phyloP scores from a whole-genome alignment of 2,329 filamentous ascomycete genomes.

The Alternaria incomplexa region DNA sequence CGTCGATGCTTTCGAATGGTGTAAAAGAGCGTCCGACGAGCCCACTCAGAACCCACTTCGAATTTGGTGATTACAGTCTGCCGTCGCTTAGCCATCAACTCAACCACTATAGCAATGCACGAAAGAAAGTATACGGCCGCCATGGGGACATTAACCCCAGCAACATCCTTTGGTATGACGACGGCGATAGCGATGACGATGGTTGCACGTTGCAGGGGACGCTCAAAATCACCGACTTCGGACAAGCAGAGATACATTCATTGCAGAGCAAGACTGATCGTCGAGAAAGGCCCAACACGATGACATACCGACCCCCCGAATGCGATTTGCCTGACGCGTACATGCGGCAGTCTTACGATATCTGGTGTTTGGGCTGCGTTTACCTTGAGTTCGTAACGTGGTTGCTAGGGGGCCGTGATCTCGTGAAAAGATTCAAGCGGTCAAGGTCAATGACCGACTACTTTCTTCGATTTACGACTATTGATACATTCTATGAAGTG shows the following conservation, averaged over 20 bases:
- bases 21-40: neutral
- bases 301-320: constrained; percentile 22
- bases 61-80: neutral
- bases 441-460: neutral
- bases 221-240: constrained; percentile 25
- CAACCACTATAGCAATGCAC: neutral
- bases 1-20: neutral
- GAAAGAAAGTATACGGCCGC: constrained; percentile 16
- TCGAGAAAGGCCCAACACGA: constrained; percentile 6
- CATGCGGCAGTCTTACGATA: constrained; percentile 21
- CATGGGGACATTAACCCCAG: constrained; percentile 31
- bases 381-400: constrained; percentile 23
- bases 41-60: neutral
- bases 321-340: constrained; percentile 2
- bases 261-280: neutral
- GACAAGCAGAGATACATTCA: constrained; percentile 19
- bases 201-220: neutral
- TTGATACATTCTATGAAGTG: constrained; percentile 9
- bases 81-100: neutral
- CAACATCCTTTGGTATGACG: constrained; percentile 27
- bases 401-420: constrained; percentile 11
- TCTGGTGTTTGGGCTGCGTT: constrained; percentile 31
- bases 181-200: neutral
- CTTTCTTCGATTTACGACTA: neutral
- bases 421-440: neutral